phyloP scores from a whole-genome alignment of 108 stramenopile genomes.

The Cyclotella kingstonii region DNA sequence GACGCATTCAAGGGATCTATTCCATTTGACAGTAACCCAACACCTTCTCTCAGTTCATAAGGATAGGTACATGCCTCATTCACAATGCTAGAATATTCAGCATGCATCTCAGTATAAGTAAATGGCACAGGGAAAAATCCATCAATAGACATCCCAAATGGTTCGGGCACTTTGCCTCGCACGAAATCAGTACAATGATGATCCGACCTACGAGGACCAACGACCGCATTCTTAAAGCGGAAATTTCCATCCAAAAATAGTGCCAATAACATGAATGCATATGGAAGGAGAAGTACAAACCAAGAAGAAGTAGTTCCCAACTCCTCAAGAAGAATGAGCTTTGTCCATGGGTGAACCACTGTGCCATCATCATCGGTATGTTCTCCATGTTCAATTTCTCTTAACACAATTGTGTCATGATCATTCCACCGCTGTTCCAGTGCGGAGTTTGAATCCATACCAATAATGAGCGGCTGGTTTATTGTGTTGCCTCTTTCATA shows the following conservation, averaged over 20 bases:
- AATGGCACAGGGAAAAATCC: constrained; percentile 47
- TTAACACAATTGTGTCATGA: constrained; percentile 27
- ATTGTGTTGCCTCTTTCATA: constrained; percentile 19
- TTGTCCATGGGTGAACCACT: constrained; percentile 62
- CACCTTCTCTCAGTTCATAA: constrained; percentile 34
- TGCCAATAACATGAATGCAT: constrained; percentile 55
- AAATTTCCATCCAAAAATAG: constrained; percentile 50
- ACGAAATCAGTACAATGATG: constrained; percentile 23
- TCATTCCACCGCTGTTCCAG: not conserved
- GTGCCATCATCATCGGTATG: constrained; percentile 16
- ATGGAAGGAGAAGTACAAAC: constrained; percentile 67
- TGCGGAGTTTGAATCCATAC: not conserved
- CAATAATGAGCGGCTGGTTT: not conserved
- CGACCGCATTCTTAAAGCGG: constrained; percentile 25
- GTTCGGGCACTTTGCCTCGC: constrained; percentile 16
- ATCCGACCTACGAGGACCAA: constrained; percentile 42
- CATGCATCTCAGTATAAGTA: constrained; percentile 3
- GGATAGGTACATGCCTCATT: constrained; percentile 39
- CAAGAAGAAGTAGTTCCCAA: constrained; percentile 76
- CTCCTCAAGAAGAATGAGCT: constrained; percentile 72
- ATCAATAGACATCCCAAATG: constrained; percentile 26
- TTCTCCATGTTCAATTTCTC: constrained; percentile 26
- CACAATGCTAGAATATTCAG: not conserved
- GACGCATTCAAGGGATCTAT: constrained; percentile 1
- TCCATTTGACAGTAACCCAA: constrained; percentile 39